These are phyloP conservation scores for Rhodofomes roseus DNA, from an alignment of 1,284 basidiomycete genomes.

Conservation along the genomic window DNA sequence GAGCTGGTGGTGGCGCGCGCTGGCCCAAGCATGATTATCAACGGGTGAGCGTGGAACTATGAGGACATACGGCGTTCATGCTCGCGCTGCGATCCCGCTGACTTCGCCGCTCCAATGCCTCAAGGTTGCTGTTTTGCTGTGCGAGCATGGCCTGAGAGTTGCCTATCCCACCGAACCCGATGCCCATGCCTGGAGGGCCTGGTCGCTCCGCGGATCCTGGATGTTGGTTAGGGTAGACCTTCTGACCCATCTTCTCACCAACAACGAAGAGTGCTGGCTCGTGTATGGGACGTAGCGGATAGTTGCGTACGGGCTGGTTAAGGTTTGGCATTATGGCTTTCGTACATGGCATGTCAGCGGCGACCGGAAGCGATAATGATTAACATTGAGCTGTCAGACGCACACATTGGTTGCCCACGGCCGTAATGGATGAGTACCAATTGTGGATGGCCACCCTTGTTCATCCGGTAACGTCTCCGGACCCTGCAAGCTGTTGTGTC, in stretches of 20 bases:
- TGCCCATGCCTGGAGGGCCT: constrained; percentile 8
- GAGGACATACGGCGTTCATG: constrained; percentile 18
- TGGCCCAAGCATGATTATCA: constrained; percentile 8
- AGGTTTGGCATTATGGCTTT: constrained; percentile 54
- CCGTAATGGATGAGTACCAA: constrained; percentile 72
- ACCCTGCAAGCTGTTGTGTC: constrained; percentile 61
- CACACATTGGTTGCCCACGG: constrained; percentile 56
- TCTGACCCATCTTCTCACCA: constrained; percentile 67
- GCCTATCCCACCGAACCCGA: constrained; percentile 12
- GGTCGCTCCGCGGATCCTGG: constrained; percentile 9
- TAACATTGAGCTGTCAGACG: constrained; percentile 28
- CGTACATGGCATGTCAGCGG: not conserved
- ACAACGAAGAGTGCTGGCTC: constrained; percentile 64
- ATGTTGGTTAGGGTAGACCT: constrained; percentile 38
- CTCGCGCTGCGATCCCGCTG: constrained; percentile 39
- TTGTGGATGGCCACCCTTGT: constrained; percentile 65
- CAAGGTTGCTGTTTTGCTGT: constrained; percentile 68
- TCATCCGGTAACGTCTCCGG: constrained; percentile 64
- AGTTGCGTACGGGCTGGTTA: constrained; percentile 59
- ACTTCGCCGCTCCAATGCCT: constrained; percentile 57
- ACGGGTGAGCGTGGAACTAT: constrained; percentile 4
- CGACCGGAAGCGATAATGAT: not conserved
- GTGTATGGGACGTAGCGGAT: constrained; percentile 61
- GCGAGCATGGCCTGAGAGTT: constrained; percentile 62
- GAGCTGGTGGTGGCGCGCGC: constrained; percentile 32